A percentile compares a stretch with the other conserved stretches of the same genome.
phyloP scores from a whole-genome alignment of 441 rosid species.

The Bruguiera hainesii region DNA sequence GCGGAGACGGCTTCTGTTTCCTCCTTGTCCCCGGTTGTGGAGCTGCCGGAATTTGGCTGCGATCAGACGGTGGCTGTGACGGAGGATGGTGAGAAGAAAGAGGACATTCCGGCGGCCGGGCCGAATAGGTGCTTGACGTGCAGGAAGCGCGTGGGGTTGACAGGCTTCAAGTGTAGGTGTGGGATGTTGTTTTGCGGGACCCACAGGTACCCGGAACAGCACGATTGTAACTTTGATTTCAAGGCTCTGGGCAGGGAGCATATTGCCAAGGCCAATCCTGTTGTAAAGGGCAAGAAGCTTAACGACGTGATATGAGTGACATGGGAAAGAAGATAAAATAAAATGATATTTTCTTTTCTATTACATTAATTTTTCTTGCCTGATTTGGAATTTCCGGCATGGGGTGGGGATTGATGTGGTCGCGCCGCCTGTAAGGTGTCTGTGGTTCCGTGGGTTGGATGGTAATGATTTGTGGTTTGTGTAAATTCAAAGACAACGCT shows the following conservation, averaged over 20 bases:
- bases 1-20: constrained; percentile 3
- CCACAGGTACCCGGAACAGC: constrained; percentile 77
- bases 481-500: constrained; percentile 25
- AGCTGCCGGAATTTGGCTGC: constrained; percentile 11
- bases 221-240: constrained; percentile 63
- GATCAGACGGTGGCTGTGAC: neutral
- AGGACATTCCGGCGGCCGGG: constrained; percentile 15
- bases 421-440: neutral
- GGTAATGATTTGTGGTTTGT: constrained; percentile 14
- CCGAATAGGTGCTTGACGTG: constrained; percentile 58
- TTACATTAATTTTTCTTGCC: neutral
- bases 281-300: constrained; percentile 62
- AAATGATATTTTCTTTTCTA: neutral
- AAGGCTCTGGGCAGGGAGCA: constrained; percentile 57
- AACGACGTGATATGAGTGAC: constrained; percentile 53
- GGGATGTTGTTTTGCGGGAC: constrained; percentile 62
- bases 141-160: constrained; percentile 71
- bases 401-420: neutral
- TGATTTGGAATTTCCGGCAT: constrained; percentile 1
- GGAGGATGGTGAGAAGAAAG: neutral
- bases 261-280: constrained; percentile 74
- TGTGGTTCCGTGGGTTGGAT: neutral
- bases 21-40: constrained; percentile 19
- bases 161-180: constrained; percentile 82
- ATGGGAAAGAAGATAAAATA: constrained; percentile 20